Base-by-base conservation (phyloP, 345 rosid genomes). In the Punica granatum region DNA sequence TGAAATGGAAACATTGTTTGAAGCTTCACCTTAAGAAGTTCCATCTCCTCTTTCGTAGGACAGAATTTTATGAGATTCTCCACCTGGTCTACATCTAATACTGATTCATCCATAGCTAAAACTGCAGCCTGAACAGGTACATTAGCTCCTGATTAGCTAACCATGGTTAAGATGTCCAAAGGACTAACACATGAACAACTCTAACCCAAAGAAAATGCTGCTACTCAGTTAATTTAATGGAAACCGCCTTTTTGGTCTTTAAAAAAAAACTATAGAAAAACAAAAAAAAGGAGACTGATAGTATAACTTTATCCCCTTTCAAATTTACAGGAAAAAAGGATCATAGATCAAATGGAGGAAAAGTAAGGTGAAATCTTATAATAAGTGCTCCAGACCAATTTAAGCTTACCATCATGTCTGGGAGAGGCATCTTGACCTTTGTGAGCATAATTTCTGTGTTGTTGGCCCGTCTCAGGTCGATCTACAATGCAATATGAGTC, bases 391-490 rank as follows among this genome's bases (percentile, higher is more conserved):
- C 54, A 21, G 1, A 65, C 23, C 58, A 77, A 41, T 54, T 68
- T 69, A 63, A 76, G 74, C 90, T 85, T 82, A 95, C 99, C 99
- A 92, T 95, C 99, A 95, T 88, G 82, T 92, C 97, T 62, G 98
- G 76, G 64, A 95, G 89, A 14, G 97, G 96, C 99, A 95, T 95
- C 86, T 95, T 95, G 56, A 95, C 97, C 85, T 95, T 95, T 51
- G 99, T 95, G 73, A 95, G 99, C 99, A 95, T 94, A 73, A 94
- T 94, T 83, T 95, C 98, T 59, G 98, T 95, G 86, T 95, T 95
- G 77, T 95, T 84, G 73, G 99, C 98, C 83, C 99, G 90, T 77
- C 99, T 82, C 74, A 95, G 78, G 65, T 95, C 99, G 76, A 95
- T 67, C 99, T 95, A 78, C 74, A 85, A 71, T 32, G 43, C 31